Percentiles rank a stretch among this genome's conserved stretches.
Conservation (phyloP, 116 monocot species). For the Phalaenopsis hybrid region DNA sequence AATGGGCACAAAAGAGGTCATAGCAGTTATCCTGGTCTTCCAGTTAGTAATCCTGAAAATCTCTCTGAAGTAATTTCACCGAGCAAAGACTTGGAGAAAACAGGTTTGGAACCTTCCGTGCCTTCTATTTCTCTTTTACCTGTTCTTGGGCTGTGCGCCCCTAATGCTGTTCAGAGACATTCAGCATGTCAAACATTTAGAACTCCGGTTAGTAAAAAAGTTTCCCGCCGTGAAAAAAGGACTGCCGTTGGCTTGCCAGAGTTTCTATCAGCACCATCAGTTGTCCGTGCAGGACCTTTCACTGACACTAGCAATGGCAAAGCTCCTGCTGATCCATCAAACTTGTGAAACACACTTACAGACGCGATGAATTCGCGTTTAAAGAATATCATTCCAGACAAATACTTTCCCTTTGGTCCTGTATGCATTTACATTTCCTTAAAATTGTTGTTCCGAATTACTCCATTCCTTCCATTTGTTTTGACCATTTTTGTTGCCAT, state of each 20-base stretch:
- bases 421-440: conserved; percentile 34
- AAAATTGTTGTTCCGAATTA: background rate
- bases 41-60: conserved; percentile 25
- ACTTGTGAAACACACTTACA: conserved; percentile 17
- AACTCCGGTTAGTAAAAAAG: conserved; percentile 12
- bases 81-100: conserved; percentile 20
- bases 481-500: background rate
- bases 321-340: conserved; percentile 12
- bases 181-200: conserved; percentile 22
- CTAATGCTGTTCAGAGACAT: conserved; percentile 56
- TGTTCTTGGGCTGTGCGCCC: conserved; percentile 84
- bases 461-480: background rate
- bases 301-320: conserved; percentile 13
- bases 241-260: conserved; percentile 26
- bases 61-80: conserved; percentile 27
- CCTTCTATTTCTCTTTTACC: conserved; percentile 45
- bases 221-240: conserved; percentile 24
- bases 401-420: conserved; percentile 54
- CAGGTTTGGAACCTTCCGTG: conserved; percentile 21
- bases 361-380: conserved; percentile 33
- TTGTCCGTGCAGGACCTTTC: conserved; percentile 19
- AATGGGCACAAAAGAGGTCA: conserved; percentile 33
- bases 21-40: conserved; percentile 35
- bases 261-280: conserved; percentile 20
- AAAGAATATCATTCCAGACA: conserved; percentile 43